Conservation (phyloP, 352 stramenopile species). For the Globisporangium orthogonon region DNA sequence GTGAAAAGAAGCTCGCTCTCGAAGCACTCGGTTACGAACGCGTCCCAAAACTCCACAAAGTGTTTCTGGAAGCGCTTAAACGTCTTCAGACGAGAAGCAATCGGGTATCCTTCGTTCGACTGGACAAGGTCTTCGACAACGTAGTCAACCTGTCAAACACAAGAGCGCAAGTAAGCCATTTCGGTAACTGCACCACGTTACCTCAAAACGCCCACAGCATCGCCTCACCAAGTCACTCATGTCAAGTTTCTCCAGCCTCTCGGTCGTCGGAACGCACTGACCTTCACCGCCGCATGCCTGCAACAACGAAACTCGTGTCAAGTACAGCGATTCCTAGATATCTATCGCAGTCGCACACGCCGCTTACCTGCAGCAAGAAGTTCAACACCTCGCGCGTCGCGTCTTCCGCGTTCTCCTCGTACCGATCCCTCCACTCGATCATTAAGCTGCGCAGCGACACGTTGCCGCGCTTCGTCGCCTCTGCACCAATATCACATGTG, state of each 20-base stretch:
- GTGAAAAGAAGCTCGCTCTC: constrained; percentile 82
- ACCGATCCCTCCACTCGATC: constrained; percentile 63
- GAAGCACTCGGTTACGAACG: constrained; percentile 68
- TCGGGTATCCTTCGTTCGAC: constrained; percentile 52
- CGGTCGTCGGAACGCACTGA: constrained; percentile 40
- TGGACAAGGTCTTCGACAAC: constrained; percentile 64
- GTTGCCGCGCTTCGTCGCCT: constrained; percentile 50
- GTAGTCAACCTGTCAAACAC: constrained; percentile 23
- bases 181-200: too few relatives aligned
- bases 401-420: constrained; percentile 45
- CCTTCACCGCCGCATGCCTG: constrained; percentile 50
- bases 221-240: constrained; percentile 50
- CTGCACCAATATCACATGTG: constrained; percentile 15
- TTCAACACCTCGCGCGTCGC: constrained; percentile 71
- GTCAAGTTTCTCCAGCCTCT: constrained; percentile 60
- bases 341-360: background rate
- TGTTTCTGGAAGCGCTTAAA: constrained; percentile 58
- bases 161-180: background rate
- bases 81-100: constrained; percentile 50
- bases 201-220: background rate
- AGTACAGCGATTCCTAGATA: background rate
- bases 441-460: constrained; percentile 43
- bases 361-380: constrained; percentile 50
- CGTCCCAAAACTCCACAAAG: constrained; percentile 75
- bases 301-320: background rate